A percentile compares a stretch with the other conserved stretches of the same genome.
Evolutionary conservation across 306 rosid genomes (phyloP).

Genomic region (Acacia crassicarpa): DNA sequence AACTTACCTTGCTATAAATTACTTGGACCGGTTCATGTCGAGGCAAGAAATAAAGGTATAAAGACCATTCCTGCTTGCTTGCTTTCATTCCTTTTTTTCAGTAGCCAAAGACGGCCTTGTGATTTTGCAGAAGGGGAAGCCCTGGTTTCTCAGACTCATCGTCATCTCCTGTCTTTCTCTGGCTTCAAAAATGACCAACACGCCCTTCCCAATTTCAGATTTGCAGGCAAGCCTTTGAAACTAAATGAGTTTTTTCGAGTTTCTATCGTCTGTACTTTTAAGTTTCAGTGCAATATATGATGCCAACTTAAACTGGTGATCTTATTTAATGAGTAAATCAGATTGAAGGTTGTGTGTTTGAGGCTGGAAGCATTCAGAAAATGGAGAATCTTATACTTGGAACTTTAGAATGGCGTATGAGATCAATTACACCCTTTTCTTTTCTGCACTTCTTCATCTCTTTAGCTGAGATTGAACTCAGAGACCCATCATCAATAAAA

Average conservation of each 20-base stretch:
- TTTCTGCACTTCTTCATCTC: constrained; percentile 61
- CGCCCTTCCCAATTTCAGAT: constrained; percentile 38
- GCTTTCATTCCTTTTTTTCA: neutral
- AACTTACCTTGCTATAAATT: constrained; percentile 67
- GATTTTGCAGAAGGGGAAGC: constrained; percentile 51
- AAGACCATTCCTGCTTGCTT: neutral
- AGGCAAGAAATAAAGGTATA: constrained; percentile 59
- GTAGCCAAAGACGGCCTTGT: constrained; percentile 16
- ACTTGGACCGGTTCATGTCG: constrained; percentile 65
- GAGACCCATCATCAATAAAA: constrained; percentile 38
- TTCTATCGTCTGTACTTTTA: neutral
- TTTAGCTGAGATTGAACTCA: constrained; percentile 43
- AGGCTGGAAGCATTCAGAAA: constrained; percentile 45
- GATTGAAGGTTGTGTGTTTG: constrained; percentile 54
- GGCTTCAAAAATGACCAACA: constrained; percentile 72
- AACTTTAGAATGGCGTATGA: constrained; percentile 71
- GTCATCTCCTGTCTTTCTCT: constrained; percentile 59
- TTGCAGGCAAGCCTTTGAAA: constrained; percentile 44
- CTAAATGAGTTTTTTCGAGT: neutral
- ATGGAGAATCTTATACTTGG: constrained; percentile 77
- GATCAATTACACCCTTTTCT: constrained; percentile 74
- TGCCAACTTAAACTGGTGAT: neutral
- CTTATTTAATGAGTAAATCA: constrained; percentile 34
- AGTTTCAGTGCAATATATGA: neutral
- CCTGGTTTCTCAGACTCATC: constrained; percentile 57